Evolutionary conservation across 805 yeast genomes (phyloP), one percentile per base, ranked within the genome.

Genomic region (Maudiozyma saulgeensis): DNA sequence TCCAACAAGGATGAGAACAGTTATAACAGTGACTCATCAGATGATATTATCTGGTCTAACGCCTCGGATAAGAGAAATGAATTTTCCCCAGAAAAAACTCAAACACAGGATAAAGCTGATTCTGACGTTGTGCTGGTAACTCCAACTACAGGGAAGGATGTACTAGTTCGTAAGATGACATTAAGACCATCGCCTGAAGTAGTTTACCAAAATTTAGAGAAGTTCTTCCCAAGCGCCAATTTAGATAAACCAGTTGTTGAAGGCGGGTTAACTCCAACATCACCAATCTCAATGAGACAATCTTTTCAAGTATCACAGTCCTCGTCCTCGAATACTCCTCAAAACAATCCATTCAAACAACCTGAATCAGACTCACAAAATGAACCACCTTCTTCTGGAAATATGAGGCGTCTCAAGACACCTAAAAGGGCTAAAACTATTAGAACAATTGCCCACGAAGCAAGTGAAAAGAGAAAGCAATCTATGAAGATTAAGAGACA

Each of bases 171-270:
- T 26, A 69, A 68, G 49, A 79, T 82, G 87, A 81, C 84, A 7
- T 83, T 93, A 15, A 80, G 99, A 63, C 99, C 99, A 2, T 89
- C 98, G 0, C 84, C 96, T 1, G 98, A 91, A 60, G 95, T 87
- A 41, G 84, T 93, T 31, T 93, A 90, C 63, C 87, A 88, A 49
- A 90, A 93, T 58, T 76, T 93, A 53, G 99, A 93, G 56, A 79
- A 79, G 60, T 93, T 86, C 63, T 93, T 93, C 73, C 99, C 99
- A 0, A 77, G 85, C 57, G 82, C 97, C 0, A 91, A 91, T 66
- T 74, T 93, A 52, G 99, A 93, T 63, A 85, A 84, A 58, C 95
- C 97, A 2, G 87, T 93, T 34, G 78, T 91, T 23, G 95, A 85
- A 54, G 80, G 84, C 2, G 75, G 75, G 0, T 68, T 79, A 4